Conservation (phyloP, 2,329 filamentous ascomycete genomes). For the Epichloe elymi region DNA sequence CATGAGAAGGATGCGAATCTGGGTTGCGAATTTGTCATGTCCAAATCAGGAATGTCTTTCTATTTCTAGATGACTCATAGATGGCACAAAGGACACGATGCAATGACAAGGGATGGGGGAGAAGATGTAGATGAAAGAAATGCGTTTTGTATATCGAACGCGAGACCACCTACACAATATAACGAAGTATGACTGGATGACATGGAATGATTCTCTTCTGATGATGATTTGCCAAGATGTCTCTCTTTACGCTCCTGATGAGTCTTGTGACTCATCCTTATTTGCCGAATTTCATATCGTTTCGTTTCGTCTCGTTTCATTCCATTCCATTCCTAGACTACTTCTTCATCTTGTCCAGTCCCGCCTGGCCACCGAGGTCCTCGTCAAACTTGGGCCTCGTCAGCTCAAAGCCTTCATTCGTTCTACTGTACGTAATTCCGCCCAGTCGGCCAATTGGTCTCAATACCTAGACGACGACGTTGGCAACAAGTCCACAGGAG, state of each 20-base stretch:
- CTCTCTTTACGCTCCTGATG: too few relatives aligned
- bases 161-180: neutral
- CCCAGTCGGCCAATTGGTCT: constrained; percentile 67
- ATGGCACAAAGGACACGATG: neutral
- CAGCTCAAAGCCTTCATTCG: constrained; percentile 59
- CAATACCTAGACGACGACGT: constrained; percentile 37
- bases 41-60: constrained; percentile 49
- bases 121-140: neutral
- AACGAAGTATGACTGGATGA: constrained; percentile 4
- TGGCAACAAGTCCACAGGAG: neutral
- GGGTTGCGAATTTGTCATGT: constrained; percentile 70
- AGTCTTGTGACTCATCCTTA: too few relatives aligned
- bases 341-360: constrained; percentile 30
- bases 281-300: too few relatives aligned
- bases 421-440: constrained; percentile 71
- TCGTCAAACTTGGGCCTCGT: constrained; percentile 45
- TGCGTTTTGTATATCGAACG: too few relatives aligned
- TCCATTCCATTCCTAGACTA: neutral
- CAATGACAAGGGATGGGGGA: too few relatives aligned
- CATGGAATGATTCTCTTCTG: neutral
- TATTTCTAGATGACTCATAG: constrained; percentile 25
- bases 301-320: too few relatives aligned
- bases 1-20: constrained; percentile 52
- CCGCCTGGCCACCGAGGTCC: constrained; percentile 39
- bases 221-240: too few relatives aligned